These are phyloP conservation scores for Lichtheimia corymbifera DNA, from an alignment of 371 early-diverging fungal species.

Conservation along the genomic window DNA sequence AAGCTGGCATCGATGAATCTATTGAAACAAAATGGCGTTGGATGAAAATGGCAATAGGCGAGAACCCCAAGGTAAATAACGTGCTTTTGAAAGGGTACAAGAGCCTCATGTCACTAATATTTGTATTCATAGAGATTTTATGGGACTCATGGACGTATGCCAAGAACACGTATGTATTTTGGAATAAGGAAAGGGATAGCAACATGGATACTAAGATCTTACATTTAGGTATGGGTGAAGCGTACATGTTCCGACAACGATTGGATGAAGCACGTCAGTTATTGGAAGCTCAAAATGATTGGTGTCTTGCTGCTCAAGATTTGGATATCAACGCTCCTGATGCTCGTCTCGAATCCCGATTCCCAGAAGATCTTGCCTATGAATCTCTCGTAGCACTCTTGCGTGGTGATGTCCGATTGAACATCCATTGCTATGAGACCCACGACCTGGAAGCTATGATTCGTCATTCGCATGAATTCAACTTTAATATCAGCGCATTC, in stretches of 20 bases:
- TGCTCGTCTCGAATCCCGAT: constrained; percentile 39
- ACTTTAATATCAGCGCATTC: constrained; percentile 74
- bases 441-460: constrained; percentile 75
- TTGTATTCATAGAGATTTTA: constrained; percentile 7
- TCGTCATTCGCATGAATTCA: constrained; percentile 72
- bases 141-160: constrained; percentile 26
- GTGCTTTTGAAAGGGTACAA: too few species aligned
- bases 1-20: constrained; percentile 42
- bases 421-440: constrained; percentile 76
- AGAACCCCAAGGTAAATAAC: constrained; percentile 64
- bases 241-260: constrained; percentile 66
- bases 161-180: constrained; percentile 29
- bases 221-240: constrained; percentile 69
- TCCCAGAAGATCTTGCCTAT: constrained; percentile 64
- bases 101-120: not conserved
- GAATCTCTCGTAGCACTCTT: constrained; percentile 70
- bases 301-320: constrained; percentile 66
- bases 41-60: constrained; percentile 83
- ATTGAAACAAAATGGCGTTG: constrained; percentile 56
- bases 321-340: constrained; percentile 7
- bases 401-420: constrained; percentile 70
- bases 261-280: constrained; percentile 60
- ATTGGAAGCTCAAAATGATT: constrained; percentile 67
- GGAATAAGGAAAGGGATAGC: too few species aligned
- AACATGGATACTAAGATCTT: not conserved